Base-by-base conservation (phyloP, 108 stramenopile genomes). In the Skeletonema tropicum region DNA sequence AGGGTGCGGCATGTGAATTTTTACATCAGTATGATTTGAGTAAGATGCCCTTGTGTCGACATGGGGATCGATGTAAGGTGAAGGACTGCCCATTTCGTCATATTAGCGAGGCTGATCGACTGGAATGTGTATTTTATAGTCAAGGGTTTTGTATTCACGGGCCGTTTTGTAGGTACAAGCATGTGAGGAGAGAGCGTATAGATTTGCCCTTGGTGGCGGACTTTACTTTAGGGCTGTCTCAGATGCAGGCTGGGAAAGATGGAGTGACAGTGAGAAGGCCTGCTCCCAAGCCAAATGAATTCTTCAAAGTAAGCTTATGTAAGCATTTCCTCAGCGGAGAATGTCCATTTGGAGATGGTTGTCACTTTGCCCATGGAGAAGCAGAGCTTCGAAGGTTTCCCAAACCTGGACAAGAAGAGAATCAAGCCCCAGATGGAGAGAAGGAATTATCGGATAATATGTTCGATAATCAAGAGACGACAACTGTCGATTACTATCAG, bases 121-220 rank as follows among this genome's bases (percentile, higher is more conserved):
- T 96, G 66, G 94, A 96, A 75, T 97, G 97, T 68, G 95, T 95
- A 12, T 96, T 95, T 88, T 97, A 94, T 83, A 81, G 82, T 64
- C 95, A 96, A 77, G 97, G 97, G 33, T 97, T 97, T 84, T 97
- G 97, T 68, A 94, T 95, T 46, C 97, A 96, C 61, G 97, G 97
- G 11, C 93, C 93, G 6, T 90, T 88, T 73, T 97, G 97, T 87
- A 85, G 95, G 21, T 97, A 96, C 79, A 92, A 92, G 80, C 95
- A 94, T 64, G 83, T 89, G 10, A 77, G 88, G 65, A 70, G 88
- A 33, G 91, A 91, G 15, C 70, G 91, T 31, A 72, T 75, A 17
- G 93, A 96, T 74, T 65, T 91, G 33, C 93, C 95, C 0, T 55
- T 70, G 33, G 93, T 96, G 64, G 91, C 92, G 3, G 92, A 96